A percentile compares a stretch with the other conserved stretches of the same genome.
Evolutionary conservation across 176 grass and related monocot species (phyloP).

Genomic region (Triticum timopheevii): DNA sequence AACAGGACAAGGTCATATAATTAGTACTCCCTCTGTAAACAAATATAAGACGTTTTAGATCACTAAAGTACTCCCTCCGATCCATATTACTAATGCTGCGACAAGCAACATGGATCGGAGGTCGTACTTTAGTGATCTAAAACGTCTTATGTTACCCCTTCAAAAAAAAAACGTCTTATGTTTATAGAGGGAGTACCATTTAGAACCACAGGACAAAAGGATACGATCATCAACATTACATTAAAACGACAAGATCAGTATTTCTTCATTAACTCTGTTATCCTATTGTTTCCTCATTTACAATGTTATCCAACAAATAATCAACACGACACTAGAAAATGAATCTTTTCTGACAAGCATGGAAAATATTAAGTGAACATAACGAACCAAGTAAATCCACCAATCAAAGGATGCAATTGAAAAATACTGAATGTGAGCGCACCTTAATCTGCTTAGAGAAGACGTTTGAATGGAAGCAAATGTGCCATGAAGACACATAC

Average conservation of each 20-base stretch:
- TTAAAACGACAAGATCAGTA: not conserved
- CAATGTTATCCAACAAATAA: not conserved
- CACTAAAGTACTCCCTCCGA: too few relatives aligned
- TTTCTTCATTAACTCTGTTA: not conserved
- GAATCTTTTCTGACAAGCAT: constrained; percentile 21
- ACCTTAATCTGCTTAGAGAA: constrained; percentile 99
- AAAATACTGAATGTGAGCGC: constrained; percentile 20
- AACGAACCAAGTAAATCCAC: not conserved
- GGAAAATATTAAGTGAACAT: constrained; percentile 15
- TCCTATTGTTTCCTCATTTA: constrained; percentile 3
- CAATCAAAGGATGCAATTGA: constrained; percentile 1
- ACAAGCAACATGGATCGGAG: too few relatives aligned
- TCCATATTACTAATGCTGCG: not conserved
- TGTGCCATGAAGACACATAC: constrained; percentile 99
- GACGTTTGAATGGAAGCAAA: constrained; percentile 99
- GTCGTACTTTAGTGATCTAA: too few relatives aligned
- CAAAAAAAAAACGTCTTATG: too few relatives aligned
- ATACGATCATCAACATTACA: not conserved
- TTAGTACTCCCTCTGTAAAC: not conserved
- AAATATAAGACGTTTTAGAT: too few relatives aligned
- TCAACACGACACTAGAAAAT: constrained; percentile 13
- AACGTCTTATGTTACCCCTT: too few relatives aligned
- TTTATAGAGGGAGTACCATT: not conserved
- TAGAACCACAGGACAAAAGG: constrained; percentile 19
- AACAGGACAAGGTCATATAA: constrained; percentile 11